phyloP scores from a whole-genome alignment of 768 basidiomycete species.

The Pisolithus microcarpus region DNA sequence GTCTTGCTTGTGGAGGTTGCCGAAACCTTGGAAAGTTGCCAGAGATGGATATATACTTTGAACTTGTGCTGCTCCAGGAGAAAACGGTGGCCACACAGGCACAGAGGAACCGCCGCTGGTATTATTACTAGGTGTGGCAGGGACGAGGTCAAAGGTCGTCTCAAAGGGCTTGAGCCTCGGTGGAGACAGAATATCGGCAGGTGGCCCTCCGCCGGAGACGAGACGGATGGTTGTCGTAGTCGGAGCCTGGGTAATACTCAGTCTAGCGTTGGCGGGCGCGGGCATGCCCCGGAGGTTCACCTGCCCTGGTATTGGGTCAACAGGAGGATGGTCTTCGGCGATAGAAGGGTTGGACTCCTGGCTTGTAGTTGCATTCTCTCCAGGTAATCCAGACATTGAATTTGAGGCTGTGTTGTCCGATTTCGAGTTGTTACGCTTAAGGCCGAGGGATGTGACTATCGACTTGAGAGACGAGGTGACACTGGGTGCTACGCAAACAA shows the following conservation, averaged over 20 bases:
- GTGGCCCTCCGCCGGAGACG: slow-evolving; percentile 25
- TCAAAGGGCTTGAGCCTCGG: slow-evolving; percentile 61
- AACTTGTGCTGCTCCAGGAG: slow-evolving; percentile 21
- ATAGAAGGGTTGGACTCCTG: slow-evolving; percentile 15
- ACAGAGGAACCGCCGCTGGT: slow-evolving; percentile 8
- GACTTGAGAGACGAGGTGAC: slow-evolving; percentile 70
- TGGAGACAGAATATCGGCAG: slow-evolving; percentile 33
- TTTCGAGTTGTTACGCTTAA: slow-evolving; percentile 42
- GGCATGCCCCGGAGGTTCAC: slow-evolving; percentile 51
- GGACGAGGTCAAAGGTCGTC: slow-evolving; percentile 61
- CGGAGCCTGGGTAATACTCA: slow-evolving; percentile 48
- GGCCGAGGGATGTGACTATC: slow-evolving; percentile 66
- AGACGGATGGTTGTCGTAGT: slow-evolving; percentile 45
- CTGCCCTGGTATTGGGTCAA: slow-evolving; percentile 53
- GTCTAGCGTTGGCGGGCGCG: slow-evolving; percentile 51
- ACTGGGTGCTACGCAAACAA: slow-evolving; percentile 39
- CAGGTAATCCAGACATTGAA: slow-evolving; percentile 24
- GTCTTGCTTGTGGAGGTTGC: slow-evolving; percentile 19
- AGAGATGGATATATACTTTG: slow-evolving; percentile 35
- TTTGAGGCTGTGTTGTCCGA: slow-evolving; percentile 16
- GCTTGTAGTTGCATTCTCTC: slow-evolving; percentile 15
- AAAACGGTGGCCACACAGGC: slow-evolving; percentile 35
- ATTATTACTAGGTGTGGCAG: slow-evolving; percentile 42
- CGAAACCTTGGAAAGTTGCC: slow-evolving; percentile 27
- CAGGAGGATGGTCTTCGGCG: slow-evolving; percentile 16